Evolutionary conservation across 1,284 basidiomycete genomes (phyloP), one percentile per base, ranked within the genome.

Genomic region (Puccinia hordei): DNA sequence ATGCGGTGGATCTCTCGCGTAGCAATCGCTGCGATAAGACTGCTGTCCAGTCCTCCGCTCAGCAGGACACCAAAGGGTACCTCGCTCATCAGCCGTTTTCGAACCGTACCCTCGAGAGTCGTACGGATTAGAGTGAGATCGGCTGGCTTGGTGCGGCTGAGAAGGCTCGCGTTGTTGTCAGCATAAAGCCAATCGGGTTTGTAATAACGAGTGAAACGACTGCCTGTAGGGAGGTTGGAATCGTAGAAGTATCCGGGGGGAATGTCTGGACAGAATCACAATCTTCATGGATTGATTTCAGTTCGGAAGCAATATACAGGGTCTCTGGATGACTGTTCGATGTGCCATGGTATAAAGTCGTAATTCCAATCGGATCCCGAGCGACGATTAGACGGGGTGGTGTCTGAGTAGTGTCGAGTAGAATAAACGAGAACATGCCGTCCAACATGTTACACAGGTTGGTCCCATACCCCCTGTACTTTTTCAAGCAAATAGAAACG

Each of bases 381-480:
- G 95, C 95, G 78, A 96, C 96, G 84, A 99, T 93, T 82, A 98
- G 89, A 81, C 95, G 91, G 55, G 94, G 89, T 9, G 97, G 96
- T 0, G 92, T 89, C 81, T 93, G 91, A 15, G 93, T 92, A 85
- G 95, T 94, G 87, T 99, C 97, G 81, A 99, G 89, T 61, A 99
- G 90, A 82, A 98, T 92, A 85, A 99, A 99, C 15, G 95, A 95
- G 88, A 99, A 99, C 94, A 99, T 98, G 83, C 97, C 97, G 86
- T 99, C 97, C 81, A 99, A 92, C 86, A 90, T 88, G 85, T 87
- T 87, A 87, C 92, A 93, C 35, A 95, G 87, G 1, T 89, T 89
- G 83, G 90, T 92, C 85, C 88, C 93, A 85, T 93, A 87, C 87
- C 94, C 91, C 84, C 89, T 88, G 88, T 97, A 97, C 95, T 97